Evolutionary conservation across 371 early-diverging fungal species (phyloP).

Genomic region (Phascolomyces articulosus): DNA sequence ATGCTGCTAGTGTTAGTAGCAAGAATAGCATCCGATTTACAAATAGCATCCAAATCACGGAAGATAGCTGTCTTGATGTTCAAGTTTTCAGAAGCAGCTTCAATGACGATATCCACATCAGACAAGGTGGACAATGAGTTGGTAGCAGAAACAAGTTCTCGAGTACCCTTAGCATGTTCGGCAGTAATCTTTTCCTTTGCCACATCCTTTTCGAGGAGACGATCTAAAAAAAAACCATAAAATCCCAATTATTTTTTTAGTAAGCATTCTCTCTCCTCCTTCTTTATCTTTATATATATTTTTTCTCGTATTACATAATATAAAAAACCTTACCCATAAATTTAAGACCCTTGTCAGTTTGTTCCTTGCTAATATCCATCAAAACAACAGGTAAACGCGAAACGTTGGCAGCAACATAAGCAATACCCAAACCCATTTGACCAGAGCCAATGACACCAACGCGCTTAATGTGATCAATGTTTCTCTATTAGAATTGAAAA

Average conservation of each 20-base stretch:
- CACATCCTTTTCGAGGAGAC: constrained; percentile 88
- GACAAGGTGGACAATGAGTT: constrained; percentile 58
- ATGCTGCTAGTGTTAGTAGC: constrained; percentile 90
- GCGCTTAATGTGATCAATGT: constrained; percentile 48
- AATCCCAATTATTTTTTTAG: too few relatives aligned
- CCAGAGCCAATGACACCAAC: constrained; percentile 84
- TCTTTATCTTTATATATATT: too few relatives aligned
- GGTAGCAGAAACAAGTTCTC: constrained; percentile 69
- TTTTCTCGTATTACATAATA: background rate
- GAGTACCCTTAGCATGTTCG: constrained; percentile 71
- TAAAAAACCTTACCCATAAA: constrained; percentile 69
- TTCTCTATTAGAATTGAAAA: background rate
- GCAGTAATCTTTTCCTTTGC: constrained; percentile 84
- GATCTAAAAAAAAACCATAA: constrained; percentile 57
- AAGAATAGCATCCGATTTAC: constrained; percentile 80
- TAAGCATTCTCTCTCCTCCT: too few relatives aligned
- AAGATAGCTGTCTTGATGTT: constrained; percentile 87
- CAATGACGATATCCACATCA: constrained; percentile 86
- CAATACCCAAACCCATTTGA: constrained; percentile 96
- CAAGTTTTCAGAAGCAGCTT: constrained; percentile 95
- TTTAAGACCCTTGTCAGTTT: constrained; percentile 80
- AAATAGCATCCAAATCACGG: constrained; percentile 70
- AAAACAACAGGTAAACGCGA: constrained; percentile 81
- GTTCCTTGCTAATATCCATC: constrained; percentile 82
- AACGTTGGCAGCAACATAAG: constrained; percentile 89